Conservation (phyloP, 2,329 filamentous ascomycete genomes). For the Proliferodiscus dingleyae region DNA sequence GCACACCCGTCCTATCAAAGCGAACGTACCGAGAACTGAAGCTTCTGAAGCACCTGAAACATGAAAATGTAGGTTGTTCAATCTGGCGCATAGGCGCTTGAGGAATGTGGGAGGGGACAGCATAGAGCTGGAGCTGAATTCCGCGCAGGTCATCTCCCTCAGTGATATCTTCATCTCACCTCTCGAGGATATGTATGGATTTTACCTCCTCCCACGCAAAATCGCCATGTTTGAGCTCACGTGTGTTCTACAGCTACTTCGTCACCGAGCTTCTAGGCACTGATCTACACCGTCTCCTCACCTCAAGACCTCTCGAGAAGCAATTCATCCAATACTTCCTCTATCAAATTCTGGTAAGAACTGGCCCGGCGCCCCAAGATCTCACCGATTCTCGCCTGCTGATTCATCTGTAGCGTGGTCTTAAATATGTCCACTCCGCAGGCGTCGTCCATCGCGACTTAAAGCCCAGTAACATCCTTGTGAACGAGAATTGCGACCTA, state of each 20-base stretch:
- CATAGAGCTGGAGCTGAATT: constrained; percentile 24
- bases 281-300: constrained; percentile 90
- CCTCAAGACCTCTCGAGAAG: constrained; percentile 93
- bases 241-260: constrained; percentile 70
- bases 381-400: too few species aligned
- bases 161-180: constrained; percentile 99
- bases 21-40: constrained; percentile 97
- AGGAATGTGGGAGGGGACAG: neutral
- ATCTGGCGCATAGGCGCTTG: too few species aligned
- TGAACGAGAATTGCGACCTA: constrained; percentile 99
- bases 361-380: neutral
- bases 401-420: constrained; percentile 61
- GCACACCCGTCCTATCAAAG: constrained; percentile 97
- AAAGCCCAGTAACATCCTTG: constrained; percentile 97
- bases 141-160: constrained; percentile 78
- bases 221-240: constrained; percentile 14
- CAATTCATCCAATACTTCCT: constrained; percentile 99
- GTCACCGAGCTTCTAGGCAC: constrained; percentile 97
- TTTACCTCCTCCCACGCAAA: constrained; percentile 17
- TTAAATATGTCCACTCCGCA: constrained; percentile 99
- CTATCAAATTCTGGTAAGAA: constrained; percentile 90
- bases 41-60: constrained; percentile 90
- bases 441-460: constrained; percentile 96
- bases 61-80: constrained; percentile 79
- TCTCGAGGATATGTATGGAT: constrained; percentile 87